Conservation (phyloP, 2,329 filamentous ascomycete genomes). For the Nemania bipapillata region DNA sequence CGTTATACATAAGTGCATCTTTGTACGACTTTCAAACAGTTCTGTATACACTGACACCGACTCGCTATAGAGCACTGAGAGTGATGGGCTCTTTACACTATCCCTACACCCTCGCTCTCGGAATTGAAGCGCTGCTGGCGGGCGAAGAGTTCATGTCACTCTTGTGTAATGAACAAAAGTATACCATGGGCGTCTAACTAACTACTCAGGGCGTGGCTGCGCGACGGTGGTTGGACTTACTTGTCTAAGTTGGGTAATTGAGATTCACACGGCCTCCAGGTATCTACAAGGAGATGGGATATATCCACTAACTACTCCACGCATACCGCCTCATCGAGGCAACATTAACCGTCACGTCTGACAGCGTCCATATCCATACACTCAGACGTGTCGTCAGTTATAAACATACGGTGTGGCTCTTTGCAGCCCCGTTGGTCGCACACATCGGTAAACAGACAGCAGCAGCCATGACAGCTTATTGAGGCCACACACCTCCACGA, state of each 20-base stretch:
- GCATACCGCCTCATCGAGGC: conserved; percentile 41
- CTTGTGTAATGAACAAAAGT: neutral
- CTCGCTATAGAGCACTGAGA: neutral
- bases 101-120: neutral
- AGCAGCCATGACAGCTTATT: conserved; percentile 64
- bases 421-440: conserved; percentile 63
- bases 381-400: conserved; percentile 63
- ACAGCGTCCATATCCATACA: conserved; percentile 57
- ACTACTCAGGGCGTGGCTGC: neutral
- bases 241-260: neutral
- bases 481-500: conserved; percentile 57
- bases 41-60: too few relatives aligned
- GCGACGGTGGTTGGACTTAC: neutral
- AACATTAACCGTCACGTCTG: conserved; percentile 55
- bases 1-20: neutral
- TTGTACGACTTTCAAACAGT: neutral
- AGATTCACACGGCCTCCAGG: conserved; percentile 24
- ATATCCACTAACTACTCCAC: neutral
- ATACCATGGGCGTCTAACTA: neutral
- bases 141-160: neutral
- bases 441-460: conserved; percentile 56
- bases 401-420: conserved; percentile 61
- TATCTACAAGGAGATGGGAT: conserved; percentile 27
- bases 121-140: neutral
- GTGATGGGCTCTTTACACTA: neutral